Evolutionary conservation across 2,329 filamentous ascomycete genomes (phyloP).

Genomic region (Trichoderma oligosporum): DNA sequence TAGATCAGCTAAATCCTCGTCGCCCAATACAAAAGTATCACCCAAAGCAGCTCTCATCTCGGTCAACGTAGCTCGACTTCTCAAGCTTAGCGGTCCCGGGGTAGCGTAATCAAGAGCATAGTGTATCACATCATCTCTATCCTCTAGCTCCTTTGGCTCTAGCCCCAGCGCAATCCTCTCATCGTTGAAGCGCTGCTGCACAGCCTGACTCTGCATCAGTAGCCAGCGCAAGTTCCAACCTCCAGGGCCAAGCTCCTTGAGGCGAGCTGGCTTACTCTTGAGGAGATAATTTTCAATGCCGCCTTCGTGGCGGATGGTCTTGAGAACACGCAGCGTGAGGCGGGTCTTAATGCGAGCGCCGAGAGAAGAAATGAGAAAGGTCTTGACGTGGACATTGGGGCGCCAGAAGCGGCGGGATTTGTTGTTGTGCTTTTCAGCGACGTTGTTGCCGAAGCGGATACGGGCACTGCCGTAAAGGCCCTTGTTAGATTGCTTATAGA

Average conservation of each 20-base stretch:
- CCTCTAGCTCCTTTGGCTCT: slow-evolving; percentile 35
- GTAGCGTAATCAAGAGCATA: slow-evolving; percentile 43
- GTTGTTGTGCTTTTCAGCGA: slow-evolving; percentile 64
- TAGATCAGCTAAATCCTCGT: slow-evolving; percentile 37
- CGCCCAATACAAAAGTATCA: slow-evolving; percentile 47
- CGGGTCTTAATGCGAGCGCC: slow-evolving; percentile 61
- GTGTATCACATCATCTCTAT: slow-evolving; percentile 38
- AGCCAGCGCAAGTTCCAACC: slow-evolving; percentile 90
- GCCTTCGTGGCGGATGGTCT: slow-evolving; percentile 77
- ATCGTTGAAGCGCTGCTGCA: slow-evolving; percentile 62
- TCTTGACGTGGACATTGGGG: slow-evolving; percentile 68
- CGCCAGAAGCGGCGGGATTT: slow-evolving; percentile 72
- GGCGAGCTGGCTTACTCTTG: slow-evolving; percentile 69
- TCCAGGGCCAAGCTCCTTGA: slow-evolving; percentile 82
- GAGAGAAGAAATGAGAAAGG: slow-evolving; percentile 62
- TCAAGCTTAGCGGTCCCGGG: slow-evolving; percentile 36
- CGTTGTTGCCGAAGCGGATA: slow-evolving; percentile 76
- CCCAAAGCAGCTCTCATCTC: slow-evolving; percentile 39
- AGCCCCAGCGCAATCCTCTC: slow-evolving; percentile 66
- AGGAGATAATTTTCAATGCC: slow-evolving; percentile 90
- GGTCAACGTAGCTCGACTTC: slow-evolving; percentile 37
- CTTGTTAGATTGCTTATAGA: slow-evolving; percentile 77
- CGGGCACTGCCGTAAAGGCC: slow-evolving; percentile 67
- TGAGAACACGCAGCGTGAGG: slow-evolving; percentile 65
- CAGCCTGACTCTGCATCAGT: slow-evolving; percentile 70